These are phyloP conservation scores for Citrus maxima DNA, from an alignment of 345 rosid genomes.

Conservation along the genomic window DNA sequence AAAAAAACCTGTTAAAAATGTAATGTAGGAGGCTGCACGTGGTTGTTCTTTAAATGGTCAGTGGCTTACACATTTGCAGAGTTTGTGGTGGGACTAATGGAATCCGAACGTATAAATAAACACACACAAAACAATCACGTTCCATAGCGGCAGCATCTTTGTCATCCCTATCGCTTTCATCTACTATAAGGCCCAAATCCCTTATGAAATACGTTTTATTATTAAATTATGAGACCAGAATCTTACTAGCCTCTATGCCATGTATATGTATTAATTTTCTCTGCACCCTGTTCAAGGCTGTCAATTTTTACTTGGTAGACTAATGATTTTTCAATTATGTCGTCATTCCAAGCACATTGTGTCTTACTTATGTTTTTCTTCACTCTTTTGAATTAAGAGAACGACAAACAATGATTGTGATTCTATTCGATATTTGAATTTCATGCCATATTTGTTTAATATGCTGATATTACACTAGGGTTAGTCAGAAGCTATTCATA, in stretches of 20 bases:
- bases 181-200: not conserved
- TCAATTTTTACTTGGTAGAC: not conserved
- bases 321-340: conserved; percentile 12
- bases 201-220: not conserved
- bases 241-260: not conserved
- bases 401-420: too few relatives aligned
- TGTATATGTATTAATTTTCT: not conserved
- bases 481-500: too few relatives aligned
- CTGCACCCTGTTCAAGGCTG: not conserved
- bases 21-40: conserved; percentile 12
- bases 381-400: not conserved
- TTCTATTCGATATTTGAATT: too few relatives aligned
- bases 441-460: too few relatives aligned
- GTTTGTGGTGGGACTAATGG: not conserved
- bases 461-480: too few relatives aligned
- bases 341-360: conserved; percentile 17
- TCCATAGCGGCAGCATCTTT: not conserved
- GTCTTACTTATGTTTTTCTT: not conserved
- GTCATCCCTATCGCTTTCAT: not conserved
- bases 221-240: conserved; percentile 1
- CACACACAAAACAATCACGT: not conserved
- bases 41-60: not conserved
- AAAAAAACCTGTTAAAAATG: not conserved
- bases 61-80: not conserved
- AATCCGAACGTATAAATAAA: not conserved